phyloP scores from a whole-genome alignment of 257 asterid genomes.

The Solanum virginianum region DNA sequence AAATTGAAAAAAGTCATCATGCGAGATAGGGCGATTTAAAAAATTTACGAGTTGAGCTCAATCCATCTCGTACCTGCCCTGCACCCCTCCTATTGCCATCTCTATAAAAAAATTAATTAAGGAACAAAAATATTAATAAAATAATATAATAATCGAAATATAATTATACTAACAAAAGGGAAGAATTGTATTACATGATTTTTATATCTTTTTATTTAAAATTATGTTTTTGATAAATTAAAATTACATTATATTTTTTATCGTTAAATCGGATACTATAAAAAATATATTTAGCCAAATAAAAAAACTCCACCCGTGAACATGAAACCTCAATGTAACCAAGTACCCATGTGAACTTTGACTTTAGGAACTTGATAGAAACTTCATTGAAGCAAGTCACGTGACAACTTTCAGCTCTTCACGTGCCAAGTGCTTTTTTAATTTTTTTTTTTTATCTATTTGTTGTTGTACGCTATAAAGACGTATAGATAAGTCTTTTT shows the following conservation, averaged over 20 bases:
- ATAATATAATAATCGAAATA: too few relatives aligned
- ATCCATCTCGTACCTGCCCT: rapidly evolving
- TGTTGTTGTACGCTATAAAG: too few relatives aligned
- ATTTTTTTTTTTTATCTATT: too few relatives aligned
- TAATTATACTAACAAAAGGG: background rate
- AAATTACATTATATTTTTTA: background rate
- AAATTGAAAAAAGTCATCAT: too few relatives aligned
- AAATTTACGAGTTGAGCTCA: too few relatives aligned
- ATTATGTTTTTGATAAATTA: background rate
- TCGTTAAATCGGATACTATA: background rate
- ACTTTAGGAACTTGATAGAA: background rate
- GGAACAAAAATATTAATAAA: too few relatives aligned
- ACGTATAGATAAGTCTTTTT: too few relatives aligned
- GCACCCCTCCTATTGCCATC: too few relatives aligned
- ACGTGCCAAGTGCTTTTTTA: background rate
- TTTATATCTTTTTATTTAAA: background rate
- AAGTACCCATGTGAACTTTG: background rate
- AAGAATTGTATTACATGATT: background rate
- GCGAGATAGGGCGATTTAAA: too few relatives aligned
- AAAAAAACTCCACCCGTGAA: background rate
- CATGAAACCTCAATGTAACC: background rate
- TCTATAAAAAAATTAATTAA: too few relatives aligned
- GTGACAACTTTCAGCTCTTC: background rate
- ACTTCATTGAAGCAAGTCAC: background rate
- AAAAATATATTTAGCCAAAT: background rate